These are phyloP conservation scores for Cytospora schulzeri DNA, from an alignment of 2,329 filamentous ascomycete genomes.

Conservation along the genomic window DNA sequence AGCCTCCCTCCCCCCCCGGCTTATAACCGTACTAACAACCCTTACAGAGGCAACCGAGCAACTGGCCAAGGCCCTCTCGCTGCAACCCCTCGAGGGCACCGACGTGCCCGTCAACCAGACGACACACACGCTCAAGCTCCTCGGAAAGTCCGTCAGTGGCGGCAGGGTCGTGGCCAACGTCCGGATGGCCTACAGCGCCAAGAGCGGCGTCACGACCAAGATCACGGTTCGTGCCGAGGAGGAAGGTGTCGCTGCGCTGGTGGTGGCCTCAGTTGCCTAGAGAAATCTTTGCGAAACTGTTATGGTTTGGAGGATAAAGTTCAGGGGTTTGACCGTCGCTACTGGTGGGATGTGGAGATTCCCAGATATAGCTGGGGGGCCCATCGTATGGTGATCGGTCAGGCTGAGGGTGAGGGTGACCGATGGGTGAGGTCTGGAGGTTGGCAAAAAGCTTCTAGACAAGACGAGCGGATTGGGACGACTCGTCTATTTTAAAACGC, in stretches of 20 bases:
- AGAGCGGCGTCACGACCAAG: constrained; percentile 94
- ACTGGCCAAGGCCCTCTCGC: constrained; percentile 79
- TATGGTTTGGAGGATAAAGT: background rate
- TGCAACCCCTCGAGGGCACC: constrained; percentile 92
- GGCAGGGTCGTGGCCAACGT: constrained; percentile 86
- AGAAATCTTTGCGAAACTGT: background rate
- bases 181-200: constrained; percentile 91
- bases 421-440: background rate
- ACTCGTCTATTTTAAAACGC: background rate
- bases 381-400: background rate
- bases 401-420: background rate
- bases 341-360: background rate
- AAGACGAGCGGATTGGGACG: background rate
- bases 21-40: constrained; percentile 18
- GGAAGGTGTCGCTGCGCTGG: constrained; percentile 81
- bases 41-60: constrained; percentile 86
- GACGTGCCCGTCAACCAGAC: constrained; percentile 86
- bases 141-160: constrained; percentile 91
- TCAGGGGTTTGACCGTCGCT: background rate
- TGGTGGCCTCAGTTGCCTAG: constrained; percentile 84
- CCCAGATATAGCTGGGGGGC: background rate
- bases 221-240: constrained; percentile 91
- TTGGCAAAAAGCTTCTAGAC: background rate
- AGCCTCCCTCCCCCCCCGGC: no score
- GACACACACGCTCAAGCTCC: constrained; percentile 92